These are phyloP conservation scores for Calonectria montana DNA, from an alignment of 2,329 filamentous ascomycete genomes.

Conservation along the genomic window DNA sequence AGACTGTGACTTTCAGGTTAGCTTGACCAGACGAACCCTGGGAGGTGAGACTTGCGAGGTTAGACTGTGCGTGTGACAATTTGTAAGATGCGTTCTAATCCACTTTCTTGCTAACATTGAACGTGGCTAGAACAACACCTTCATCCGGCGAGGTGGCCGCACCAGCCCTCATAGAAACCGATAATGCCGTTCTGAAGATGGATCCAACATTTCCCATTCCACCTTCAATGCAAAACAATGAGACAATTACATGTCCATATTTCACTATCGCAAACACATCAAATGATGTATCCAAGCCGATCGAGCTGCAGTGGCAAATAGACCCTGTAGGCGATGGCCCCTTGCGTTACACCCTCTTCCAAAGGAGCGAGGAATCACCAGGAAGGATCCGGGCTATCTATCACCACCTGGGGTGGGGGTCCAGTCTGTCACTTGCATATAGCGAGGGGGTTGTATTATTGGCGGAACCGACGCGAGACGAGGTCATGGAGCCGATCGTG, in stretches of 20 bases:
- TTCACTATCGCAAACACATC: neutral
- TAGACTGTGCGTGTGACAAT: neutral
- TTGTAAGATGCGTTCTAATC: neutral
- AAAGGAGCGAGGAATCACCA: neutral
- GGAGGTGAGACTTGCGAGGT: neutral
- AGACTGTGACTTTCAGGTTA: neutral
- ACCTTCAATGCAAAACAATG: neutral
- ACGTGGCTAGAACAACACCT: neutral
- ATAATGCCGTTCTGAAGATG: neutral
- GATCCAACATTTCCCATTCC: neutral
- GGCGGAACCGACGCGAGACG: neutral
- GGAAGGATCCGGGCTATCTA: neutral
- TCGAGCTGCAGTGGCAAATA: neutral
- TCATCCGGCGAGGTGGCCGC: neutral
- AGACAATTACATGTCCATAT: neutral
- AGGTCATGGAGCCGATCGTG: neutral
- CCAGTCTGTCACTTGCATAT: neutral
- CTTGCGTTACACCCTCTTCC: neutral
- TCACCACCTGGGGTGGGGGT: neutral
- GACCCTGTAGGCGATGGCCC: neutral
- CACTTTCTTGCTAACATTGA: neutral
- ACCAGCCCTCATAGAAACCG: neutral
- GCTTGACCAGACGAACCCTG: neutral
- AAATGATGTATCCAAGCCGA: neutral
- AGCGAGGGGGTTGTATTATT: neutral